Evolutionary conservation across 148 eudicot genomes (phyloP), one percentile per base, ranked within the genome.

Genomic region (Polygonum aviculare): DNA sequence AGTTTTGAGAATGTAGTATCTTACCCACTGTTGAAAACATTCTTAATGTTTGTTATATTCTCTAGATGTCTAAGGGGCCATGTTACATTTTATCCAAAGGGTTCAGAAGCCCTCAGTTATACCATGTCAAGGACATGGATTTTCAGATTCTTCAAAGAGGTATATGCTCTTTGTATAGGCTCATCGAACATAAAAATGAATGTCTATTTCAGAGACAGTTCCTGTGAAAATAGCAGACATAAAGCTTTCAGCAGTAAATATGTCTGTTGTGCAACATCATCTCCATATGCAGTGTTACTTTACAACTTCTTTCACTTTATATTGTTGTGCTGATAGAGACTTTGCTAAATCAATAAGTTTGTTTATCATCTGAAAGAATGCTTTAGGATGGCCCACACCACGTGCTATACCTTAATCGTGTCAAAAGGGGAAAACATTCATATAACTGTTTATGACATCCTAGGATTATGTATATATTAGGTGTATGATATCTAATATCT

Each of bases 121-220:
- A 78, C 75, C 78, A 80, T 69, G 90, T 77, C 82, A 77, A 74
- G 80, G 86, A 88, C 69, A 80, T 81, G 60, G 85, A 92, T 79
- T 78, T 92, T 83, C 77, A 62, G 69, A 73, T 44, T 76, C 89
- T 94, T 77, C 83, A 85, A 70, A 81, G 77, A 79, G 97, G 98
- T 92, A 82, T 49, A 81, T 36, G 10, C 9, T 16, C 44, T 77
- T 60, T 59, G 59, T 31, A 33, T 49, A 3, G 51, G 39, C 19
- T 51, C 11, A 19, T 26, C 31, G 18, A 73, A 48, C 33, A 44
- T 62, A 62, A 11, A 62, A 11, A 36, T 36, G 22, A 19, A 12
- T 21, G 48, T 55, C 54, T 44, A 6, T 50, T 12, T 1, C 51
- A 63, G 35, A 63, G 41, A 73, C 21, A 31, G 8, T 15, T 49